Conservation (phyloP, 2,329 filamentous ascomycete genomes). For the Truncatella angustata region DNA sequence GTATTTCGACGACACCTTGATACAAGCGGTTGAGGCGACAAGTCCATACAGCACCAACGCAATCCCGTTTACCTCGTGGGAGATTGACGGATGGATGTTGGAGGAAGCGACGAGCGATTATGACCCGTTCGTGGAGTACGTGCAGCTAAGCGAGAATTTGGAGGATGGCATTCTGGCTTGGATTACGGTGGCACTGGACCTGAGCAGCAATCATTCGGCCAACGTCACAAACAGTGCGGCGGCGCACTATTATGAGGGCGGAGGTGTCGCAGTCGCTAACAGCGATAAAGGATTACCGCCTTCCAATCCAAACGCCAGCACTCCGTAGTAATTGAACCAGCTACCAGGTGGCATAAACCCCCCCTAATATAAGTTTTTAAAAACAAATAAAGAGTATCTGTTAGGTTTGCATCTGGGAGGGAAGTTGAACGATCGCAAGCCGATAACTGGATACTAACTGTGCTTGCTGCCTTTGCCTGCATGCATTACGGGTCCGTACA, state of each 20-base stretch:
- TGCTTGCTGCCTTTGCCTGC: too few relatives aligned
- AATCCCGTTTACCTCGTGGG: conserved; percentile 5
- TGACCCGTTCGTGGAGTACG: conserved; percentile 8
- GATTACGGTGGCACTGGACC: conserved; percentile 6
- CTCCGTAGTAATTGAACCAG: too few relatives aligned
- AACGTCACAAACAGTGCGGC: not conserved
- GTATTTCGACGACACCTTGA: conserved; percentile 62
- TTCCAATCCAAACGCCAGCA: conserved; percentile 5
- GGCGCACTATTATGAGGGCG: conserved; percentile 5
- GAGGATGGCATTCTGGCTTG: conserved; percentile 5
- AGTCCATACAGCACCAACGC: conserved; percentile 5
- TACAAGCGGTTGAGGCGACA: conserved; percentile 23
- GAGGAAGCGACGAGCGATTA: conserved; percentile 2
- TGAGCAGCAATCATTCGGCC: conserved; percentile 5
- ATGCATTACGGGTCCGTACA: too few relatives aligned
- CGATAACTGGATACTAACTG: too few relatives aligned
- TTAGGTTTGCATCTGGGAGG: too few relatives aligned
- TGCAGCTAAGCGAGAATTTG: conserved; percentile 1
- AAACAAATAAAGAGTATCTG: too few relatives aligned
- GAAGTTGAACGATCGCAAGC: too few relatives aligned
- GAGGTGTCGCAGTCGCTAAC: not conserved
- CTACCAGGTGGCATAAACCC: too few relatives aligned
- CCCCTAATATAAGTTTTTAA: too few relatives aligned
- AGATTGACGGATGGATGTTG: conserved; percentile 4
- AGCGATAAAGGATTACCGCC: conserved; percentile 1